Conservation (phyloP, 345 rosid genomes). For the Toxicodendron radicans region DNA sequence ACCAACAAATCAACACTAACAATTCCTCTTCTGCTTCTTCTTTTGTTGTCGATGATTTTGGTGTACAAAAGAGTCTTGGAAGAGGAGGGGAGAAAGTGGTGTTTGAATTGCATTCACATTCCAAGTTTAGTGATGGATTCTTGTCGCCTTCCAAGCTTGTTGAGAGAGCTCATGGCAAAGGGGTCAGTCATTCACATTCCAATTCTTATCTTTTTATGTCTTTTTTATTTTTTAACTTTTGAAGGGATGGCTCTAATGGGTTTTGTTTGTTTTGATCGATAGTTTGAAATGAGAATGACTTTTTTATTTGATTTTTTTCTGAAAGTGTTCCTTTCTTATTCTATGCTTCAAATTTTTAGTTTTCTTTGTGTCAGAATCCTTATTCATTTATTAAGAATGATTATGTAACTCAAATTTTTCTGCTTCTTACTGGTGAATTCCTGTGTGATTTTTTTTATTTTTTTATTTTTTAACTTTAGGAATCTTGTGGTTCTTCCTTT, state of each 20-base stretch:
- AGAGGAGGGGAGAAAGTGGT: conserved; percentile 45
- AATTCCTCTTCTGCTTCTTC: conserved; percentile 32
- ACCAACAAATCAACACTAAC: conserved; percentile 22
- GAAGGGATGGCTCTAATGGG: not conserved
- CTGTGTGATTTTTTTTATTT: not conserved
- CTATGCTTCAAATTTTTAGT: not conserved
- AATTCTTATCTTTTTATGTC: not conserved
- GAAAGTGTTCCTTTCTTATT: not conserved
- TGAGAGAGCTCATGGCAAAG: conserved; percentile 79
- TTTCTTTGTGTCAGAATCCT: not conserved
- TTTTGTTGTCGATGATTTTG: conserved; percentile 52
- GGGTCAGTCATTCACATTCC: conserved; percentile 52
- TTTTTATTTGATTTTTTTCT: not conserved
- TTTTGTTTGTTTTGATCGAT: not conserved
- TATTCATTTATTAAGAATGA: no score
- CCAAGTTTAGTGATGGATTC: conserved; percentile 91
- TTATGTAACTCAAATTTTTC: not conserved
- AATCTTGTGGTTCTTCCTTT: no score
- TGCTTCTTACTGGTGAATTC: not conserved
- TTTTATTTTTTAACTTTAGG: no score
- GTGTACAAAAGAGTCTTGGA: conserved; percentile 44
- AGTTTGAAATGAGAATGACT: not conserved
- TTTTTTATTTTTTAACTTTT: no score
- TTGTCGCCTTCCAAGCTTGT: conserved; percentile 89
- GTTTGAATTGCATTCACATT: conserved; percentile 90